These are phyloP conservation scores for Chalciporus pseudorubinellus DNA, from an alignment of 768 basidiomycete species.

Conservation along the genomic window DNA sequence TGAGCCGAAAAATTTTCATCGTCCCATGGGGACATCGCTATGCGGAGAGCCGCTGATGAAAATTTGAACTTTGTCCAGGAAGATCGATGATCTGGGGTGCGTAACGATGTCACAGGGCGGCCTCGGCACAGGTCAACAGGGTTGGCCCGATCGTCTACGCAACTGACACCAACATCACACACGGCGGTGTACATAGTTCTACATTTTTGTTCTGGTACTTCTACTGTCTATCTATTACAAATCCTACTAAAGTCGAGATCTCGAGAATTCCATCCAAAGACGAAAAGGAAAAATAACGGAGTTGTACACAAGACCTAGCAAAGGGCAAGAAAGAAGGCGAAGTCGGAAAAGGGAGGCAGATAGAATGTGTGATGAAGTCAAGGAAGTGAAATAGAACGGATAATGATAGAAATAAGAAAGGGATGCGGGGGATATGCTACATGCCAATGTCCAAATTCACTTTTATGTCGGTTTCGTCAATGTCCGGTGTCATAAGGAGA, in stretches of 20 bases:
- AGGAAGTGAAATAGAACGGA: constrained; percentile 8
- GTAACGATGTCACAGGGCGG: background rate
- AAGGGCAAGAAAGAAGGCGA: background rate
- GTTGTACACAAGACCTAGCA: background rate
- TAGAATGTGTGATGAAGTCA: background rate
- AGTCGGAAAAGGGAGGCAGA: background rate
- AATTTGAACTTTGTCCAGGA: background rate
- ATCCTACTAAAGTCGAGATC: background rate
- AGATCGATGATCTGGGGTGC: background rate
- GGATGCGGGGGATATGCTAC: constrained; percentile 20
- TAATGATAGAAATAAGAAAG: constrained; percentile 26
- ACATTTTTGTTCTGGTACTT: background rate
- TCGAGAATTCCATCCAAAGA: background rate
- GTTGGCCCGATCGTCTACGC: background rate
- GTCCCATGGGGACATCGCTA: background rate
- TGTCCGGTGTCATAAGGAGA: constrained; percentile 6
- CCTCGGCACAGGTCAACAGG: background rate
- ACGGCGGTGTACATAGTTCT: constrained; percentile 8
- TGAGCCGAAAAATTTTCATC: constrained; percentile 1
- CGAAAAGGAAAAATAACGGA: background rate
- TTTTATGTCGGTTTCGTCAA: constrained; percentile 18
- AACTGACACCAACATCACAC: background rate
- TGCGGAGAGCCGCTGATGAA: background rate
- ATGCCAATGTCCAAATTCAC: constrained; percentile 13
- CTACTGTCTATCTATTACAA: constrained; percentile 23